Evolutionary conservation across 345 rosid genomes (phyloP).

Genomic region (Toxicodendron radicans): DNA sequence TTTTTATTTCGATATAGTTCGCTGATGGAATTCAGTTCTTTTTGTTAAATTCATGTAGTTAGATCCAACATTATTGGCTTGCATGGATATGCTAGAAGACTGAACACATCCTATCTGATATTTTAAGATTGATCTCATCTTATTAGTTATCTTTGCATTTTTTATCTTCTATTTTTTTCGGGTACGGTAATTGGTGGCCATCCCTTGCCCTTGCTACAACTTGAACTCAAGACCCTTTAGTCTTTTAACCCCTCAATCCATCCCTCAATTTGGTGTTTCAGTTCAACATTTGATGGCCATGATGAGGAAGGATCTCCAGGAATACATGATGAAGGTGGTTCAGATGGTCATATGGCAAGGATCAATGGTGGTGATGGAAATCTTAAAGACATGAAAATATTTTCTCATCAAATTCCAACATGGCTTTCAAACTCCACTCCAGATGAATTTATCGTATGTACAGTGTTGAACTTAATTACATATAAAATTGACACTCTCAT

Average conservation of each 20-base stretch:
- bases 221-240: too few relatives aligned
- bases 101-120: slow-evolving; percentile 11
- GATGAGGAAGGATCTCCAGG: slow-evolving; percentile 71
- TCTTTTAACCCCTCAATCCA: too few relatives aligned
- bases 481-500: slow-evolving; percentile 18
- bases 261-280: slow-evolving; percentile 46
- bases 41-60: not conserved
- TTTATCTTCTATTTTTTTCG: too few relatives aligned
- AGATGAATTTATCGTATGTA: slow-evolving; percentile 85
- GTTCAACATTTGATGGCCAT: slow-evolving; percentile 84
- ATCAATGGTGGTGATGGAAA: slow-evolving; percentile 59
- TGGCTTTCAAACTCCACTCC: slow-evolving; percentile 92
- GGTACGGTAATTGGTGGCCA: too few relatives aligned
- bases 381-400: slow-evolving; percentile 39
- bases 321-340: slow-evolving; percentile 50
- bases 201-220: too few relatives aligned
- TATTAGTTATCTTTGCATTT: slow-evolving; percentile 5
- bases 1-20: not conserved
- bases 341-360: slow-evolving; percentile 49
- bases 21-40: not conserved
- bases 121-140: slow-evolving; percentile 9
- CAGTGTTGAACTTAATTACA: slow-evolving; percentile 21
- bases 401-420: slow-evolving; percentile 58
- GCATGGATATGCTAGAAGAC: slow-evolving; percentile 6
- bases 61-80: not conserved